phyloP scores from a whole-genome alignment of 1,284 basidiomycete species.

The Taiwanofungus camphoratus region DNA sequence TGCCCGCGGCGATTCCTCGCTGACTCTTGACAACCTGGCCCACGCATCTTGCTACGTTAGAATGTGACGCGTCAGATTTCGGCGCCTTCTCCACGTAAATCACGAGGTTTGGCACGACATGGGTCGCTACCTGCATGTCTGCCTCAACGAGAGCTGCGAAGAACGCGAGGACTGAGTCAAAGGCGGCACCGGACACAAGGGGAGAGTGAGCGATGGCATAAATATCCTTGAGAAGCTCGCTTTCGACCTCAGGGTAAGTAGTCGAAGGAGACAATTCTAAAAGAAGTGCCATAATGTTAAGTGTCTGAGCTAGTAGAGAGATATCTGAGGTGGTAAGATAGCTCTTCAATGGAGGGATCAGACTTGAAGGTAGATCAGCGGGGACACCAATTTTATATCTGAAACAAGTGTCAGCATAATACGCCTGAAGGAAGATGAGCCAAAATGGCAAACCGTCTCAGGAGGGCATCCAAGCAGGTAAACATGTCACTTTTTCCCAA shows the following conservation, averaged over 20 bases:
- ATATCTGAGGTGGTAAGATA: conserved; percentile 75
- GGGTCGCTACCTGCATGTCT: conserved; percentile 74
- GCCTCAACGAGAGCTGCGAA: conserved; percentile 77
- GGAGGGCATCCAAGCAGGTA: conserved; percentile 67
- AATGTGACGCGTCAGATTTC: conserved; percentile 47
- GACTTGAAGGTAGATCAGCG: conserved; percentile 47
- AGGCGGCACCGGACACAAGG: conserved; percentile 62
- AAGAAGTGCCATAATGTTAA: conserved; percentile 67
- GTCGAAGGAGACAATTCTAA: conserved; percentile 59
- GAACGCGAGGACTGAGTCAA: conserved; percentile 81
- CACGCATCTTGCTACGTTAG: conserved; percentile 79
- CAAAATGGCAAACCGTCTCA: conserved; percentile 50
- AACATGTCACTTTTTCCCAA: conserved; percentile 80
- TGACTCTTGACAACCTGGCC: conserved; percentile 73
- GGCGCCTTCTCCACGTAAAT: conserved; percentile 52
- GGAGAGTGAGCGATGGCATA: conserved; percentile 75
- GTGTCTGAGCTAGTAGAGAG: conserved; percentile 69
- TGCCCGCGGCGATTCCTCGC: conserved; percentile 67
- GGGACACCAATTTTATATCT: conserved; percentile 69
- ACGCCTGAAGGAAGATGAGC: background rate
- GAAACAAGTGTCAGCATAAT: conserved; percentile 9
- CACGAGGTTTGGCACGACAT: conserved; percentile 69
- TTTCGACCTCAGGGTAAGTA: conserved; percentile 70
- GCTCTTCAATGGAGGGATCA: conserved; percentile 70
- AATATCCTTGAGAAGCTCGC: conserved; percentile 61